Base-by-base conservation (phyloP, 2,329 filamentous ascomycete genomes). In the Cladosporium sp. region DNA sequence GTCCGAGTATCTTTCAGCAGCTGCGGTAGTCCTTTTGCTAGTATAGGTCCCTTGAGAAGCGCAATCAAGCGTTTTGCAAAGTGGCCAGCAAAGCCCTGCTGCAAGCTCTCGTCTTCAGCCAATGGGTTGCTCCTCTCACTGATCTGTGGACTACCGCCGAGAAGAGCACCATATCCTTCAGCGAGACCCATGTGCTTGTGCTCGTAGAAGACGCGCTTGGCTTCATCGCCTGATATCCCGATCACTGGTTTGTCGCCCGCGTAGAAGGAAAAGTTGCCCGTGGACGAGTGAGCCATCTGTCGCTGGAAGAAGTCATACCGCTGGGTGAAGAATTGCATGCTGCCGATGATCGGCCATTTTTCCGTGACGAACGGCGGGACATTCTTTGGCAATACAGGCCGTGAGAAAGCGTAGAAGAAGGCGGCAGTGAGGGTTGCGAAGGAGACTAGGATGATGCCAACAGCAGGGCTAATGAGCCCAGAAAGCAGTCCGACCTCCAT, bases 231-330 rank as follows among this genome's bases (percentile, higher is more conserved):
- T 3, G 67, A 69, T 9, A 80, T 42, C 2, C 67, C 73, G 7
- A 80, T 62, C 11, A 79, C 68, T 2, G 66, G 67, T 50, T 73
- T 66, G 5, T 68, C 59, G 0, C 77, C 77, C 3, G 73, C 71
- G 54, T 73, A 73, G 57, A 78, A 79, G 45, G 68, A 73, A 56
- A 78, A 80, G 43, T 73, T 73, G 20, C 74, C 73, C 1, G 66
- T 70, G 4, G 56, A 45, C 0, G 67, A 68, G 7, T 64, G 54
- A 12, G 54, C 56, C 6, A 57, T 56, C 8, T 66, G 66, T n/a
- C 68, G 51, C 15, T 57, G 57, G 47, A 72, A 70, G 58, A 77
- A 80, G 20, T 73, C 69, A 61, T 68, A 70, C 47, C 76, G 67
- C 13, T 66, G 53, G 3, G 71, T 72, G 66, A 77, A 79, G 65